A percentile compares a stretch with the other conserved stretches of the same genome.
These are phyloP conservation scores for Botrytis paeoniae DNA, from an alignment of 2,329 filamentous ascomycete species.

Conservation along the genomic window DNA sequence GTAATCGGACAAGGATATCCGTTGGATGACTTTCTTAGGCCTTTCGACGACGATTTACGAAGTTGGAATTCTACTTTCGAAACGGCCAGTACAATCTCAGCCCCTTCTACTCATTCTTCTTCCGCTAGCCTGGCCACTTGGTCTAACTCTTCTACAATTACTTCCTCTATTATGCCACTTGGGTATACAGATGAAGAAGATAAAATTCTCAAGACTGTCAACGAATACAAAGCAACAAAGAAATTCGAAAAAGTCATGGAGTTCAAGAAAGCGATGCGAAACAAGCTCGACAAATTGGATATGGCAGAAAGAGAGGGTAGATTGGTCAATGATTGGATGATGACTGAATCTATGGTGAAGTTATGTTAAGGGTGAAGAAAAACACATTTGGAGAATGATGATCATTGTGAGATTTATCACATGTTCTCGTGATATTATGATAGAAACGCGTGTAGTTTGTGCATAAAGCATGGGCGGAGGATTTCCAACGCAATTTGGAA, in stretches of 20 bases:
- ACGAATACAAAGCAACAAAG: background rate
- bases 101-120: background rate
- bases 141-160: background rate
- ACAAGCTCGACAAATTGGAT: background rate
- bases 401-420: background rate
- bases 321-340: background rate
- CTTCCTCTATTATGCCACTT: background rate
- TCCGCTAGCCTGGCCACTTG: background rate
- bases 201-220: background rate
- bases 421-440: background rate
- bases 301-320: background rate
- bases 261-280: background rate
- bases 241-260: background rate
- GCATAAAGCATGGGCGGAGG: background rate
- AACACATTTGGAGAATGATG: background rate
- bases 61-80: background rate
- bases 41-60: background rate
- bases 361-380: background rate
- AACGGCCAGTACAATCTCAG: background rate
- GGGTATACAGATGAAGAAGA: background rate
- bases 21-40: conserved; percentile 2
- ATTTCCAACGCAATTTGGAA: conserved; percentile 6
- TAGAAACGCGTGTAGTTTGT: background rate
- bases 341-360: background rate
- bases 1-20: background rate